phyloP scores from a whole-genome alignment of 352 stramenopile species.

The Phytophthora multivora region DNA sequence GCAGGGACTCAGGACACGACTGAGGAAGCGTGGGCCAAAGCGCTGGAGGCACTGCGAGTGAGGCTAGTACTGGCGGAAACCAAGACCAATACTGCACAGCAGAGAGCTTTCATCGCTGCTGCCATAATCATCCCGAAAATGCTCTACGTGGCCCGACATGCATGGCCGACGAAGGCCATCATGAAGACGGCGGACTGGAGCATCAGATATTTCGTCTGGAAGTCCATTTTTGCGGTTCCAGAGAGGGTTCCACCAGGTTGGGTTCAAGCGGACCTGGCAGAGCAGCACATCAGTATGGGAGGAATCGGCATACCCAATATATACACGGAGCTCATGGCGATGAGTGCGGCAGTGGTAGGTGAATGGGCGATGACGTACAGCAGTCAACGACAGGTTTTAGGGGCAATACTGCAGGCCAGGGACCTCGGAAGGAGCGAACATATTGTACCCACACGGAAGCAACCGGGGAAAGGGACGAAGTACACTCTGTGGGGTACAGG shows the following conservation, averaged over 20 bases:
- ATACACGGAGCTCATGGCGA: no score
- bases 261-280: no score
- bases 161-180: conserved; percentile 1
- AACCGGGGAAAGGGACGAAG: no score
- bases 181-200: not conserved
- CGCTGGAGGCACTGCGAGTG: not conserved
- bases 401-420: not conserved
- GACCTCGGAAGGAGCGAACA: not conserved
- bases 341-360: no score
- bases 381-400: no score
- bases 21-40: not conserved
- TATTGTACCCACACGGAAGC: not conserved
- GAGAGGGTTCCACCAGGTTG: not conserved
- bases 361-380: no score
- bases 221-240: not conserved
- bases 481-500: not conserved
- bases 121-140: conserved; percentile 4
- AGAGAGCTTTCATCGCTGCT: not conserved
- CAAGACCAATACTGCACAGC: conserved; percentile 2
- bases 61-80: not conserved
- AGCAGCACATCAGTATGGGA: no score
- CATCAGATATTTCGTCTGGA: not conserved
- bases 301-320: no score
- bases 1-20: not conserved
- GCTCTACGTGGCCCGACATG: conserved; percentile 3